These are phyloP conservation scores for Sporisorium scitamineum DNA, from an alignment of 1,284 basidiomycete genomes.

Conservation along the genomic window DNA sequence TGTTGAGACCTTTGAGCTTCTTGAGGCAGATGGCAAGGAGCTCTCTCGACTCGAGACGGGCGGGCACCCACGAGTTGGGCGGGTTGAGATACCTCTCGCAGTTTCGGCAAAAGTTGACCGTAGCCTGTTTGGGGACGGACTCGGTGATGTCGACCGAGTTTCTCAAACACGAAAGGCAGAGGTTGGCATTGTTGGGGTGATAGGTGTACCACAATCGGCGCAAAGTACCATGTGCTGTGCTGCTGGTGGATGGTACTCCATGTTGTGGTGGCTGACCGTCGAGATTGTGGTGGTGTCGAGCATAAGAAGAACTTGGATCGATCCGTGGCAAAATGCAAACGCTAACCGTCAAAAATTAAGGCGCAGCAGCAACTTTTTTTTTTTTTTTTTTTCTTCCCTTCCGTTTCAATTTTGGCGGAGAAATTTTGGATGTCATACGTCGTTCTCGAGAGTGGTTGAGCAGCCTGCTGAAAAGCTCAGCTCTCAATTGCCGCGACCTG, in stretches of 20 bases:
- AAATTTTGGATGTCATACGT: conserved; percentile 26
- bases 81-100: conserved; percentile 96
- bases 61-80: conserved; percentile 86
- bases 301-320: not conserved
- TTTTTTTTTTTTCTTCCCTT: not conserved
- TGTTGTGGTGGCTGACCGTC: conserved; percentile 14
- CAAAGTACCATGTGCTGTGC: conserved; percentile 69
- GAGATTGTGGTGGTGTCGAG: not conserved
- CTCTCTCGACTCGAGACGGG: conserved; percentile 90
- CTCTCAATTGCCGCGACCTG: too few relatives aligned
- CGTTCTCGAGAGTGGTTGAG: not conserved
- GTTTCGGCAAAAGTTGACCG: conserved; percentile 92
- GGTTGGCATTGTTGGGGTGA: conserved; percentile 95
- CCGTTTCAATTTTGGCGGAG: conserved; percentile 33
- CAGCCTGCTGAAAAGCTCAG: not conserved
- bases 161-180: conserved; percentile 89
- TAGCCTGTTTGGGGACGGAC: conserved; percentile 96
- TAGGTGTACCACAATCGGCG: conserved; percentile 80
- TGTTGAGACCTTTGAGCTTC: conserved; percentile 92
- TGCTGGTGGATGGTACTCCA: conserved; percentile 63
- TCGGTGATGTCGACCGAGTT: conserved; percentile 97
- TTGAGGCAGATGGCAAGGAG: conserved; percentile 81
- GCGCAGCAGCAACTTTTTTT: conserved; percentile 26
- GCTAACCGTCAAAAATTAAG: conserved; percentile 11
- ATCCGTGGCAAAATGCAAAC: conserved; percentile 16